Conservation (phyloP, 805 yeast genomes). For the Cyberlindnera galapagoensis region DNA sequence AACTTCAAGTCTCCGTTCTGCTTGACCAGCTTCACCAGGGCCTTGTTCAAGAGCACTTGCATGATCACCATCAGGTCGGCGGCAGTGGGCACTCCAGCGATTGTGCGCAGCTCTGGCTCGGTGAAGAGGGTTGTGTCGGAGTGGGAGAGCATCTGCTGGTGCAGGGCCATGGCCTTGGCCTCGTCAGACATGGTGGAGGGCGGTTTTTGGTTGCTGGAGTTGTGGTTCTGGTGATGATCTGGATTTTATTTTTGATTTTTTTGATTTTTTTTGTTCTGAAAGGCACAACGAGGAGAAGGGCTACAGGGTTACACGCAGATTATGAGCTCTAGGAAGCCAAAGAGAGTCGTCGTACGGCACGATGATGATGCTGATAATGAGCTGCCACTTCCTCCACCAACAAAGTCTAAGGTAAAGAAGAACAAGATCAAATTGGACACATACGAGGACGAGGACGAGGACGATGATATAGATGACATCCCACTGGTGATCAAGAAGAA, state of each 20-base stretch:
- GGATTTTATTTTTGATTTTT: background rate
- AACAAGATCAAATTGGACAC: slow-evolving; percentile 2
- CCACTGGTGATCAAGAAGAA: too few relatives aligned
- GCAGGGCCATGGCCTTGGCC: slow-evolving; percentile 34
- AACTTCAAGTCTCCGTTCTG: slow-evolving; percentile 63
- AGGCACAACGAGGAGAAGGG: background rate
- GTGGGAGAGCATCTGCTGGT: slow-evolving; percentile 53
- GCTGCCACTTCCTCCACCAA: background rate
- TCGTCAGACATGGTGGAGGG: slow-evolving; percentile 6
- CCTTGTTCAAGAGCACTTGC: slow-evolving; percentile 48
- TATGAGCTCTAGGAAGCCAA: slow-evolving; percentile 17
- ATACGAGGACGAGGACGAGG: background rate
- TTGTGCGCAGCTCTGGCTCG: slow-evolving; percentile 63
- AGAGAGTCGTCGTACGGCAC: slow-evolving; percentile 12
- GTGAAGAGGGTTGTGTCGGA: slow-evolving; percentile 46
- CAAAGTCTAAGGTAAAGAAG: slow-evolving; percentile 1
- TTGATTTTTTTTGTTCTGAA: background rate
- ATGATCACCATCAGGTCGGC: slow-evolving; percentile 39
- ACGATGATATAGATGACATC: background rate
- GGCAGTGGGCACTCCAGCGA: slow-evolving; percentile 34
- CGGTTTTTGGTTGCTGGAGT: too few relatives aligned
- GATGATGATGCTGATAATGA: slow-evolving; percentile 7
- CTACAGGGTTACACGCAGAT: background rate
- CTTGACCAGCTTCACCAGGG: slow-evolving; percentile 63
- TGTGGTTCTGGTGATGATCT: too few relatives aligned